phyloP scores from a whole-genome alignment of 345 rosid genomes.

The Citrus sinensis region DNA sequence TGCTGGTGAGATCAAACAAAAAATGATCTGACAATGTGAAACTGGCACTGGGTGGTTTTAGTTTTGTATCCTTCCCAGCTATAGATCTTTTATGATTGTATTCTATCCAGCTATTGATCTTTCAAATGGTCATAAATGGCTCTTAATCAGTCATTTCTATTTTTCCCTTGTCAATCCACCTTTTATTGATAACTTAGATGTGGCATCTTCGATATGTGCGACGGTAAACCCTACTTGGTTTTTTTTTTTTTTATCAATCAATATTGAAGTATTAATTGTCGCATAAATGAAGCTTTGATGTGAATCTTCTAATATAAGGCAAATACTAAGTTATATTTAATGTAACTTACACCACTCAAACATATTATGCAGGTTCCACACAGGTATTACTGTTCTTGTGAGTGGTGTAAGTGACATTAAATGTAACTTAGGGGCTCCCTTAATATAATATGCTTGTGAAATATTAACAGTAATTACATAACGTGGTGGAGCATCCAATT shows the following conservation, averaged over 20 bases:
- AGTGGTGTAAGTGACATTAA: too few species aligned
- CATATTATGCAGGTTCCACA: too few species aligned
- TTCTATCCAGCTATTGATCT: too few species aligned
- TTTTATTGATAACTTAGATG: background rate
- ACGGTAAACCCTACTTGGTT: background rate
- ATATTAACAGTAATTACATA: background rate
- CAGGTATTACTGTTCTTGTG: too few species aligned
- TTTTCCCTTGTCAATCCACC: background rate
- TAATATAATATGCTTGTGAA: background rate
- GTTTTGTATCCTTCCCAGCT: slow-evolving; percentile 11
- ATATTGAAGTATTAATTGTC: background rate
- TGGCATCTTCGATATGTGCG: background rate
- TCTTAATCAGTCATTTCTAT: background rate
- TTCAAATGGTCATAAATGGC: background rate
- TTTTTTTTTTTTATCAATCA: background rate
- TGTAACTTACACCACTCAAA: too few species aligned
- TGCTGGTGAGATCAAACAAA: slow-evolving; percentile 2
- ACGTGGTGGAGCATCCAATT: background rate
- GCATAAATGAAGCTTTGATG: background rate
- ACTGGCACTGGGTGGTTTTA: slow-evolving; percentile 12
- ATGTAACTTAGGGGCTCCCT: too few species aligned
- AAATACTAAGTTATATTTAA: too few species aligned
- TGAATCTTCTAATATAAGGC: too few species aligned
- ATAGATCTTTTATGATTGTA: background rate
- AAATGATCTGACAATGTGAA: background rate